Evolutionary conservation across 768 basidiomycete species (phyloP).

Genomic region (Xerocomus spinulosus): DNA sequence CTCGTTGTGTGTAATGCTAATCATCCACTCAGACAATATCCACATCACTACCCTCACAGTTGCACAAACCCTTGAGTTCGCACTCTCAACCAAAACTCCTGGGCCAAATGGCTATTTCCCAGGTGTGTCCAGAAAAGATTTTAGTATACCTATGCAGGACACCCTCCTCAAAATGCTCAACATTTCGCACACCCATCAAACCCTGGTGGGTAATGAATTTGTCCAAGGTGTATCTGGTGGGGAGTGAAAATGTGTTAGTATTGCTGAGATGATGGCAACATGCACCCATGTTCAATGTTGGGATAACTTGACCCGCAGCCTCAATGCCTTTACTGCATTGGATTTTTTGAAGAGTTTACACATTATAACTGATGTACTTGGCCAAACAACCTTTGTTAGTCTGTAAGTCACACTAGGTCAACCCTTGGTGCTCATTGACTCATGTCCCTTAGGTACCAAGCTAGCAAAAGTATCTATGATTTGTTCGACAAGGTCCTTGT

Average conservation of each 20-base stretch:
- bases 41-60: slow-evolving; percentile 83
- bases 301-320: slow-evolving; percentile 78
- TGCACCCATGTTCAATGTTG: slow-evolving; percentile 77
- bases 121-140: slow-evolving; percentile 57
- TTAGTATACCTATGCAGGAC: slow-evolving; percentile 51
- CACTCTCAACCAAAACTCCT: slow-evolving; percentile 69
- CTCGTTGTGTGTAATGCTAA: not conserved
- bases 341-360: slow-evolving; percentile 80
- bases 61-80: slow-evolving; percentile 69
- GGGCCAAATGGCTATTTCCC: slow-evolving; percentile 70
- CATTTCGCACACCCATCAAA: slow-evolving; percentile 71
- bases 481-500: slow-evolving; percentile 87
- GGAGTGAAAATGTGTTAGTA: slow-evolving; percentile 75
- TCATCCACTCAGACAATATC: slow-evolving; percentile 52
- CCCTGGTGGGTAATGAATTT: slow-evolving; percentile 83
- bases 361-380: slow-evolving; percentile 78
- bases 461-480: slow-evolving; percentile 71
- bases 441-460: slow-evolving; percentile 53
- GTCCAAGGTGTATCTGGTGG: slow-evolving; percentile 80
- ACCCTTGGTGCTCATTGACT: not conserved
- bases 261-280: slow-evolving; percentile 84
- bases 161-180: slow-evolving; percentile 76
- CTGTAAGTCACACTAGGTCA: slow-evolving; percentile 40
- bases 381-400: slow-evolving; percentile 76
- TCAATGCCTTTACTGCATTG: slow-evolving; percentile 83